Evolutionary conservation across 1,139 yeast species (phyloP), one percentile per base, ranked within the genome.

Genomic region (Geotrichum armillariae): DNA sequence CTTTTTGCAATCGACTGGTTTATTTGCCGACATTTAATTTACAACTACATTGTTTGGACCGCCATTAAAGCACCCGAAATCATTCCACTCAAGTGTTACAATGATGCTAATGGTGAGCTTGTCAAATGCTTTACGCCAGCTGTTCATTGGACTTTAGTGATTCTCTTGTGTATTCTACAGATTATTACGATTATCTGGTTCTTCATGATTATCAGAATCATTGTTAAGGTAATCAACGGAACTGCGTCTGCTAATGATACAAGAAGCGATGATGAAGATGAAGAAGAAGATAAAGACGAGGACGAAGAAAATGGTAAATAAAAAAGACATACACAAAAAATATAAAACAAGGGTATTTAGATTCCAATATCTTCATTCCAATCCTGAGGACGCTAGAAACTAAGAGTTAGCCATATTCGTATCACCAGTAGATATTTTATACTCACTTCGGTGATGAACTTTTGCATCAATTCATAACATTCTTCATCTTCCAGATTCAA

Each of bases 351-450:
- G 21, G 27, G 33, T 25, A 22, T 6, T 25, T 53, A 55, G 27
- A 53, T 82, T 8, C 96, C 97, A 62, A 90, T 90, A 66, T 90
- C 97, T 68, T 90, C 97, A 65, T 76, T 76, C 97, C 97, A 90
- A 55, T 82, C 86, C 46, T 76, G 74, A 6, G 96, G 96, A 56
- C 83, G 79, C 60, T 33, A 32, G 8, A 44, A 6, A 17, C 23
- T 20, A 27, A 17, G 17, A 18, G 45, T 27, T 32, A 44, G 43
- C 37, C 17, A 34, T 27, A 9, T 8, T 32, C n/a, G 12, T 11
- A 27, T 38, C 5, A 8, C 22, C 16, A 8, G 11, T 7, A 25
- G 31, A 22, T 12, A 23, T 21, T n/a, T 6, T 8, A 20, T 21
- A 23, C 41, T 22, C 4, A 38, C 35, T 33, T 86, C 89, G 50